Conservation (phyloP, 2,329 filamentous ascomycete species). For the Fusarium multiceps region DNA sequence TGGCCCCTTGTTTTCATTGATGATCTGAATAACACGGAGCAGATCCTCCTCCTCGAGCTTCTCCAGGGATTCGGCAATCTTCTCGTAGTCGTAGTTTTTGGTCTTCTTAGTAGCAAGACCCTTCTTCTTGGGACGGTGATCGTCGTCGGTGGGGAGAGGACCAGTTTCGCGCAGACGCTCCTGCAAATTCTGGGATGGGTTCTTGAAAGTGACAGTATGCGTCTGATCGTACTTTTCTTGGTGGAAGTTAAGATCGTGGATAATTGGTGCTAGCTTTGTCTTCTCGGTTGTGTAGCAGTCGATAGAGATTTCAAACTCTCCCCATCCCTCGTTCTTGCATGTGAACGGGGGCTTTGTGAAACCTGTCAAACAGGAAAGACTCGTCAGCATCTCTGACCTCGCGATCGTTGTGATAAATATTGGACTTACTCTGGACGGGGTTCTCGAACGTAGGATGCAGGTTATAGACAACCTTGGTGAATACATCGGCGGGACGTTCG, state of each 20-base stretch:
- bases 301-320: conserved; percentile 96
- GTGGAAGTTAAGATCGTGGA: conserved; percentile 93
- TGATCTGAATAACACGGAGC: conserved; percentile 94
- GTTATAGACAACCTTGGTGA: conserved; percentile 92
- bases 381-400: conserved; percentile 25
- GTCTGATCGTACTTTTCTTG: conserved; percentile 83
- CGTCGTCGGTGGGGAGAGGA: conserved; percentile 80
- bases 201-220: conserved; percentile 87
- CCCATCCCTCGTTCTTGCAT: conserved; percentile 96
- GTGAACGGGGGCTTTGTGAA: conserved; percentile 88
- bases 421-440: conserved; percentile 79
- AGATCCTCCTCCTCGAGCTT: conserved; percentile 93
- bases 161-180: conserved; percentile 84
- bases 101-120: conserved; percentile 79
- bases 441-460: conserved; percentile 94
- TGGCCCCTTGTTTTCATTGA: conserved; percentile 94
- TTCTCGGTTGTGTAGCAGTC: conserved; percentile 87
- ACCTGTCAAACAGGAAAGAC: conserved; percentile 58
- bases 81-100: conserved; percentile 86
- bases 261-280: conserved; percentile 77
- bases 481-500: conserved; percentile 83
- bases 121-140: conserved; percentile 68
- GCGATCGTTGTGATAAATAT: not conserved
- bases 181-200: conserved; percentile 88
- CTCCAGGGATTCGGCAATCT: conserved; percentile 90